These are phyloP conservation scores for Pyrus pyrifolia DNA, from an alignment of 306 rosid species.

Conservation along the genomic window DNA sequence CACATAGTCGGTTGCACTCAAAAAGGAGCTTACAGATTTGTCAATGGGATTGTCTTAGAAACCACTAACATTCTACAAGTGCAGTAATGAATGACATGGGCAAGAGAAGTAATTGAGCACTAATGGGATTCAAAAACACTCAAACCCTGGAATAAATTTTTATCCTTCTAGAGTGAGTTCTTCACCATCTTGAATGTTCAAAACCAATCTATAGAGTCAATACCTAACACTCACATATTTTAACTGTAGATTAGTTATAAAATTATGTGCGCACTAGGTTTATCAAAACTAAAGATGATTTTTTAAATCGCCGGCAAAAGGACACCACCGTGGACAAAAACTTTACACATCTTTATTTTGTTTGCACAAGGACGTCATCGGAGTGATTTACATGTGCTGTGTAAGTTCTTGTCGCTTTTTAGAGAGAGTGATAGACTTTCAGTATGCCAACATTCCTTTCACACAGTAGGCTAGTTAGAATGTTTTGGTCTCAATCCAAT, in stretches of 20 bases:
- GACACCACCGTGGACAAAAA: neutral
- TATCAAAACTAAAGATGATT: neutral
- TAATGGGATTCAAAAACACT: neutral
- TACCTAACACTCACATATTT: neutral
- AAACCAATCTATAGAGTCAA: neutral
- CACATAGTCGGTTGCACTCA: conserved; percentile 28
- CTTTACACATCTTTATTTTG: neutral
- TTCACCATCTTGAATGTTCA: neutral
- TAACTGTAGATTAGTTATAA: neutral
- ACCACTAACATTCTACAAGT: conserved; percentile 17
- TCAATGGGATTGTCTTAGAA: conserved; percentile 15
- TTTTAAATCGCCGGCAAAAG: neutral
- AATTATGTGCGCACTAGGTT: neutral
- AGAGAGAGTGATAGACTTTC: neutral
- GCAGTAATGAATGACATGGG: neutral
- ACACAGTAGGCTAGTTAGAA: neutral
- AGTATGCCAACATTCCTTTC: neutral
- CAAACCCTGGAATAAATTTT: neutral
- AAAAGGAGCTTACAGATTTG: neutral
- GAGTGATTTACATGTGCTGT: accelerated
- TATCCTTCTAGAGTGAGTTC: neutral
- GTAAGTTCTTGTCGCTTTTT: neutral
- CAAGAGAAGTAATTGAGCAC: conserved; percentile 14
- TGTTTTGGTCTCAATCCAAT: no score
- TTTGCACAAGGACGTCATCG: no score